A percentile compares a stretch with the other conserved stretches of the same genome.
These are phyloP conservation scores for Ganoderma sinense DNA, from an alignment of 1,284 basidiomycete species.

Conservation along the genomic window DNA sequence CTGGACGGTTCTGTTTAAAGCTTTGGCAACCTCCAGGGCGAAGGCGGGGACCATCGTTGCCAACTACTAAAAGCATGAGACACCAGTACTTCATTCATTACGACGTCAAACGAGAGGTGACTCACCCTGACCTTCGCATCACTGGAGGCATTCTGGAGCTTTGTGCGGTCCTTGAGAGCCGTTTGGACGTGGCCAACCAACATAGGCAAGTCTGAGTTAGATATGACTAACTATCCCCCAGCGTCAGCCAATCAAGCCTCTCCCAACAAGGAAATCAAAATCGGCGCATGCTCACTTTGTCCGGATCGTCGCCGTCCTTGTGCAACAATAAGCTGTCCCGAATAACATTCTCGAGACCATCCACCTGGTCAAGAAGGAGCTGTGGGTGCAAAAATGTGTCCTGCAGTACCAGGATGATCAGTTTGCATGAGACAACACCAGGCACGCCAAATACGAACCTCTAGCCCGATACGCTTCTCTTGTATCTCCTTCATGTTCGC, in stretches of 20 bases:
- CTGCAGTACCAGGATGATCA: slow-evolving; percentile 2
- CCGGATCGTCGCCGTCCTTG: neutral
- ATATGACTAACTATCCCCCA: slow-evolving; percentile 10
- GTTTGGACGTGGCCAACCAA: slow-evolving; percentile 8
- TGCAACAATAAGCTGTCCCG: slow-evolving; percentile 16
- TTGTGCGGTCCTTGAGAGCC: slow-evolving; percentile 14
- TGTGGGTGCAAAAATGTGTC: slow-evolving; percentile 14
- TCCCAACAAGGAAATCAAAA: neutral
- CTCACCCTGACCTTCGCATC: slow-evolving; percentile 3
- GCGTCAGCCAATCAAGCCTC: neutral
- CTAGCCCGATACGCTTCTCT: slow-evolving; percentile 12
- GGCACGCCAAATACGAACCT: slow-evolving; percentile 11
- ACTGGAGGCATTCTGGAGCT: slow-evolving; percentile 6
- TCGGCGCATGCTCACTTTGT: neutral
- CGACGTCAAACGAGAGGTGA: neutral
- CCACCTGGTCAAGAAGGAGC: slow-evolving; percentile 17
- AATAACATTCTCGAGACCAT: slow-evolving; percentile 18
- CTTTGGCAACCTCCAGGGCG: slow-evolving; percentile 6
- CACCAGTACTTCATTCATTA: too few relatives aligned
- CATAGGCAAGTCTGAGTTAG: slow-evolving; percentile 9
- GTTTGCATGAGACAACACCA: neutral
- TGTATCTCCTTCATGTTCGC: slow-evolving; percentile 16
- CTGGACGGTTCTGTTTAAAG: slow-evolving; percentile 10
- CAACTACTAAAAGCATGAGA: slow-evolving; percentile 6
- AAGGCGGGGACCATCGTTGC: slow-evolving; percentile 13